Conservation (phyloP, 257 asterid genomes). For the Capsicum rhomboideum region DNA sequence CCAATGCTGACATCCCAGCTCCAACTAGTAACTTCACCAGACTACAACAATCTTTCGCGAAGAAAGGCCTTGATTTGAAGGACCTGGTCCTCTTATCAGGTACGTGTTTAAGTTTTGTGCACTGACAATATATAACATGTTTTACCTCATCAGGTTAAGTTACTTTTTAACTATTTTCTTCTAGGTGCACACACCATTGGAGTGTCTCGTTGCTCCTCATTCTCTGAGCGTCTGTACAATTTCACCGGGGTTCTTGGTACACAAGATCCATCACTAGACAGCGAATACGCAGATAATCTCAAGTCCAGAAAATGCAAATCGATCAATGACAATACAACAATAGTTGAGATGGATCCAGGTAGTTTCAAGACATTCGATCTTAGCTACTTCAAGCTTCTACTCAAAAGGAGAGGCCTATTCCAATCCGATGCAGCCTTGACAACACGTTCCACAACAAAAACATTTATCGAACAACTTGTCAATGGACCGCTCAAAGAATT, state of each 20-base stretch:
- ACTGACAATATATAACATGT: background rate
- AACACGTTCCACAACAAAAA: background rate
- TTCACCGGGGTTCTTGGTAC: conserved; percentile 45
- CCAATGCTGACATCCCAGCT: conserved; percentile 45
- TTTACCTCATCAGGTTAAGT: background rate
- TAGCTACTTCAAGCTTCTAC: conserved; percentile 21
- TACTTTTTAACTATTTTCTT: background rate
- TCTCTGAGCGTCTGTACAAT: conserved; percentile 41
- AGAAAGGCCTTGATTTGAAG: conserved; percentile 37
- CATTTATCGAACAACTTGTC: background rate
- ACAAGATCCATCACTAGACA: conserved; percentile 39
- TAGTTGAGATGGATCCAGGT: conserved; percentile 41
- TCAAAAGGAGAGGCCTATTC: conserved; percentile 34
- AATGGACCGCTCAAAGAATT: background rate
- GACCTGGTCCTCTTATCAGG: conserved; percentile 42
- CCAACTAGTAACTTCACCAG: conserved; percentile 46
- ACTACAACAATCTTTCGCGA: conserved; percentile 30
- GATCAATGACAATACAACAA: conserved; percentile 9
- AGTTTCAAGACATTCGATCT: conserved; percentile 30
- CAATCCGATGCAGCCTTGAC: conserved; percentile 39
- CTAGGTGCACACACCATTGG: conserved; percentile 58
- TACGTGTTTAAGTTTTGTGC: conserved; percentile 1
- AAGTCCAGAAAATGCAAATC: conserved; percentile 1
- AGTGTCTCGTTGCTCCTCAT: conserved; percentile 42
- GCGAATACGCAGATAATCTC: conserved; percentile 15